Evolutionary conservation across 2,329 filamentous ascomycete species (phyloP), one percentile per base, ranked within the genome.

Genomic region (Trichoderma sp.): DNA sequence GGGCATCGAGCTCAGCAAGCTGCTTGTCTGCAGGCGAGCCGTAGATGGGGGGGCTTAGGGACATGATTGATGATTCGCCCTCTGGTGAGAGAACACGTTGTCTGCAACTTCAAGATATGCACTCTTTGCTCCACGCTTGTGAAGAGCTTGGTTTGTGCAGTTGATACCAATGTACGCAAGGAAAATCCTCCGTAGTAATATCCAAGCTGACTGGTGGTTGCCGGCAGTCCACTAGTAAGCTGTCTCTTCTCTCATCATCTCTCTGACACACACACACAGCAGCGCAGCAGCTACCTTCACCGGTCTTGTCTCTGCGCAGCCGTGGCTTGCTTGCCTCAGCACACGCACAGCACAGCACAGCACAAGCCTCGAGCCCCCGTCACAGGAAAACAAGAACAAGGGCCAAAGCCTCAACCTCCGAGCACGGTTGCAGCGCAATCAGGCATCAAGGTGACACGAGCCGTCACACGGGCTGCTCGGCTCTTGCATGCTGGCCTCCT

Each of bases 11-110:
- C 53, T 74, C 76, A 34, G 76, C 74, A 43, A 75, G 76, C 73
- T 75, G 72, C 61, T 76, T 63, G 57, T 74, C 74, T 58, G 76
- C 72, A 68, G 75, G 50, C 64, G 76, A 73, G 71, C 77, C 74
- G 39, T 76, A 73, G n/a, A 80, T 66, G 6, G 77, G 77, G 57
- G 80, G 79, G 30, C 77, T 81, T 26, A 82, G 75, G 39, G 80
- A 78, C 80, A 82, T 82, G 50, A 28, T 32, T 26, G 32, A 67
- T 36, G 47, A 64, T 61, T 69, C 55, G 62, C 57, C 12, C 39
- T 59, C n/a, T 55, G 26, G 15, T 12, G 63, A 59, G 63, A 59
- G 8, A 59, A 59, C 57, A 59, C 57, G 57, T 34, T 59, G 57
- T 23, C 36, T 64, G 68, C 58, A 58, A 32, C 57, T 36, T 69